phyloP scores from a whole-genome alignment of 208 protist genomes.

The Kentomonas sorsogonicus region DNA sequence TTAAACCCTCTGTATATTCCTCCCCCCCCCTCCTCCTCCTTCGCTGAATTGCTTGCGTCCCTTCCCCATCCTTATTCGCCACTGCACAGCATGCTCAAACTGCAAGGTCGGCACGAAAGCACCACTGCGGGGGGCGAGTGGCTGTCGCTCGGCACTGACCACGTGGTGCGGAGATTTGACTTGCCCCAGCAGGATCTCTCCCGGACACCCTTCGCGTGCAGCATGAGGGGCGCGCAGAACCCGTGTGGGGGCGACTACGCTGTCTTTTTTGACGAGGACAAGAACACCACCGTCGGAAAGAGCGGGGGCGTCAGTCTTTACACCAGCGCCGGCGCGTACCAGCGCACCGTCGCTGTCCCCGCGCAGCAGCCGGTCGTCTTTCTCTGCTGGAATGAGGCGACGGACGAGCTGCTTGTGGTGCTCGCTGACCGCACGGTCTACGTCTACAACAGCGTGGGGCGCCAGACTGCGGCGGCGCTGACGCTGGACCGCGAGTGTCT shows the following conservation, averaged over 20 bases:
- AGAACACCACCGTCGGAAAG: conserved; percentile 12
- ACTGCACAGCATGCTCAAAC: neutral
- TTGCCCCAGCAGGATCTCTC: conserved; percentile 25
- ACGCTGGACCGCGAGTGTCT: conserved; percentile 27
- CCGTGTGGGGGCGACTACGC: neutral
- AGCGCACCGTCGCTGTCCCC: conserved; percentile 19
- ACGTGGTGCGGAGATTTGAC: conserved; percentile 54
- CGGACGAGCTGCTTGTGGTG: conserved; percentile 67
- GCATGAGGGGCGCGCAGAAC: conserved; percentile 32
- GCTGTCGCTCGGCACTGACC: conserved; percentile 50
- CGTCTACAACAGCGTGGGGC: conserved; percentile 55
- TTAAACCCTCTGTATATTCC: neutral
- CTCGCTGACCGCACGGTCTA: conserved; percentile 36
- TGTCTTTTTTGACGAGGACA: conserved; percentile 3
- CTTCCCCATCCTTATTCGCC: neutral
- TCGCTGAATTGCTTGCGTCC: neutral
- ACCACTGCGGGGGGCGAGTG: conserved; percentile 50
- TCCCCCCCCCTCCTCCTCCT: neutral
- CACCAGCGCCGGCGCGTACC: conserved; percentile 8
- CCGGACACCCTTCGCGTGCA: conserved; percentile 44
- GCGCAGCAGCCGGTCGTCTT: conserved; percentile 47
- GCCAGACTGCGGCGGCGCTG: conserved; percentile 20
- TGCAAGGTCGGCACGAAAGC: conserved; percentile 26
- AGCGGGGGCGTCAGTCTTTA: conserved; percentile 28
- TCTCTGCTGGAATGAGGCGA: conserved; percentile 56